Evolutionary conservation across 306 rosid genomes (phyloP), one percentile per base, ranked within the genome.

Genomic region (Medicago arabica): DNA sequence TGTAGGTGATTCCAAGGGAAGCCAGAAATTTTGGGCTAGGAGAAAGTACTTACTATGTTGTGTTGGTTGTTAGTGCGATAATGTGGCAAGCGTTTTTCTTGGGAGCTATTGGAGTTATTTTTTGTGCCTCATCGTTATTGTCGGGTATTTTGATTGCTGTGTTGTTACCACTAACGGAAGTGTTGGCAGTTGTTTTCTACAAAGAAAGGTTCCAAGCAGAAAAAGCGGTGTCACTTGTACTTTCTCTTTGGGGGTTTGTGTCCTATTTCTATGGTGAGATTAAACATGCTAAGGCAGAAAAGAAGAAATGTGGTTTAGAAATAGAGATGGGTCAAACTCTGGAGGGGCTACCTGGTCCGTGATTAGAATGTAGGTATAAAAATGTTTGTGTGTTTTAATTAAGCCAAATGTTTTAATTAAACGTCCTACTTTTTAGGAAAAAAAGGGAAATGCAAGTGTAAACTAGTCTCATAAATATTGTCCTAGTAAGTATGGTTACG

Each of bases 191-290:
- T 21, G 34, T 90, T 44, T 86, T 90, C 60, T 92, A 79, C 86
- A 60, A 80, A 17, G 96, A 92, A 66, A 87, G 43, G 3, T 92
- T 92, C 61, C 75, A 84, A 57, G 86, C 78, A 0, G 94, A 87
- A 18, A 92, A 90, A 13, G 97, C 85, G 3, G 85, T 92, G 2
- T 73, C 96, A 14, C 69, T 92, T 41, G 78, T 34, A 5, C 88
- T 92, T 15, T 87, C 90, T 2, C 86, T 90, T 0, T 92, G 94
- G 96, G 97, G 96, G 0, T 87, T 88, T 71, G 75, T 83, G 43
- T 92, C 93, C 0, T 92, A 90, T 70, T 92, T 92, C 50, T 92
- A 88, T 10, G 94, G 97, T 1, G 98, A 89, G 60, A 46, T 82
- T 0, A 90, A 88, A 69, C 82, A 83, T 5, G 59, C 21, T 18